These are phyloP conservation scores for Boletellus ananiceps DNA, from an alignment of 768 basidiomycete genomes.

Conservation along the genomic window DNA sequence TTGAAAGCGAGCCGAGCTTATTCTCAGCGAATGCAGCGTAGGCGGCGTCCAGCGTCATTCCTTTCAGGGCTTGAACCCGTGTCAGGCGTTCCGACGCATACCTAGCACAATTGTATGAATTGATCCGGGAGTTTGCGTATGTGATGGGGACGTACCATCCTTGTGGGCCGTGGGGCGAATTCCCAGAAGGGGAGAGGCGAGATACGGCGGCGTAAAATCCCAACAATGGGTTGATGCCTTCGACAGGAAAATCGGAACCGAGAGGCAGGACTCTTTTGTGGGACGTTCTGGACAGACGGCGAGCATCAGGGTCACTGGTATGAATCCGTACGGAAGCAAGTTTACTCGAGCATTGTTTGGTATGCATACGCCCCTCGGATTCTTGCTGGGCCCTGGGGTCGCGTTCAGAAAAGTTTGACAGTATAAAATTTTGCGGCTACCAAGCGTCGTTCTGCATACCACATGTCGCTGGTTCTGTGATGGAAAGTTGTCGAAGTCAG, in stretches of 20 bases:
- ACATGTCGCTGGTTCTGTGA: constrained; percentile 83
- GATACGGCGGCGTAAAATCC: constrained; percentile 90
- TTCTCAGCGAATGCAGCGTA: constrained; percentile 80
- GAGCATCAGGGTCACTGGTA: neutral
- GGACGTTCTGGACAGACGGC: constrained; percentile 39
- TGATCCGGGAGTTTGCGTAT: neutral
- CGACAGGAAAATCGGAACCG: constrained; percentile 94
- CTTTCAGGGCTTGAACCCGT: constrained; percentile 76
- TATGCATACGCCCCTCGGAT: constrained; percentile 91
- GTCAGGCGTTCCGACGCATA: constrained; percentile 72
- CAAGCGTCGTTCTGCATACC: constrained; percentile 81
- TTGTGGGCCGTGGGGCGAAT: constrained; percentile 73
- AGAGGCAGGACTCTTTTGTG: constrained; percentile 60
- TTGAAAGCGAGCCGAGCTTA: constrained; percentile 65
- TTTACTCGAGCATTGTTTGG: constrained; percentile 67
- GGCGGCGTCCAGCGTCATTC: constrained; percentile 88
- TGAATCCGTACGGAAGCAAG: neutral
- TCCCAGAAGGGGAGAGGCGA: constrained; percentile 60
- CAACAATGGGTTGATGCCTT: constrained; percentile 81
- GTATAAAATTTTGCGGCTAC: constrained; percentile 33
- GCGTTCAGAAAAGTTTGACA: neutral
- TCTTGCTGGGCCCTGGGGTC: constrained; percentile 63
- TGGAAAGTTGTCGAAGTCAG: neutral
- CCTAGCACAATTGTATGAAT: constrained; percentile 42
- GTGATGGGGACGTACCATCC: constrained; percentile 62